phyloP scores from a whole-genome alignment of 345 rosid species.

The Lagerstroemia speciosa region DNA sequence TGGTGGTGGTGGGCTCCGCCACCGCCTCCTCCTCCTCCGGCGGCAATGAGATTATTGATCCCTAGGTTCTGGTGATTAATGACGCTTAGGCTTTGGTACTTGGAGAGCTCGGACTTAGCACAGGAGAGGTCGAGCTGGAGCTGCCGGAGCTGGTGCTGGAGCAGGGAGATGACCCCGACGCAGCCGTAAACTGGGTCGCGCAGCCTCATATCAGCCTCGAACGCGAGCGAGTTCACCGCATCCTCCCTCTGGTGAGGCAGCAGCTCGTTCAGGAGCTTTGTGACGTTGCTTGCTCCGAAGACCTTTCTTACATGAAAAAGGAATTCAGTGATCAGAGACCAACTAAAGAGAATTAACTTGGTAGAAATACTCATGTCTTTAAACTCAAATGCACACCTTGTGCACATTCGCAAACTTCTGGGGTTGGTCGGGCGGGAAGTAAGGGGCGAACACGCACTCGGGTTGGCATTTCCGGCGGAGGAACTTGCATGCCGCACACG shows the following conservation, averaged over 20 bases:
- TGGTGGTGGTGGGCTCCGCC: conserved; percentile 26
- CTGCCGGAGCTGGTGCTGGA: conserved; percentile 25
- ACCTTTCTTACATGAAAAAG: conserved; percentile 7
- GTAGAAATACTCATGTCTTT: background rate
- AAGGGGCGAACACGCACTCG: conserved; percentile 24
- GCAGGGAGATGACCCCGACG: conserved; percentile 23
- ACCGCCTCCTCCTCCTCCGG: conserved; percentile 4
- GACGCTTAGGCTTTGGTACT: conserved; percentile 29
- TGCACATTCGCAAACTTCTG: conserved; percentile 22
- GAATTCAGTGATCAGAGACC: background rate
- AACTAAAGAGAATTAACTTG: no score
- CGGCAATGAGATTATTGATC: conserved; percentile 1
- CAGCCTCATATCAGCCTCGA: conserved; percentile 23
- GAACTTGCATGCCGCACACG: conserved; percentile 25
- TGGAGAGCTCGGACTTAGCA: conserved; percentile 23
- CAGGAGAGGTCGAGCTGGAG: conserved; percentile 23
- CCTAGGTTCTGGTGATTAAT: conserved; percentile 54
- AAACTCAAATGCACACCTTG: conserved; percentile 12
- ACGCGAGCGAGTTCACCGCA: conserved; percentile 22
- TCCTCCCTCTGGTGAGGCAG: conserved; percentile 24
- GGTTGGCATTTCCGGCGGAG: conserved; percentile 25
- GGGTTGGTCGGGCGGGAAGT: conserved; percentile 25
- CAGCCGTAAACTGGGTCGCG: conserved; percentile 24
- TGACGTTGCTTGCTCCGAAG: conserved; percentile 23
- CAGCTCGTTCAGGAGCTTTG: conserved; percentile 24